A percentile compares a stretch with the other conserved stretches of the same genome.
Evolutionary conservation across 306 rosid species (phyloP).

Genomic region (Sesbania bispinosa): DNA sequence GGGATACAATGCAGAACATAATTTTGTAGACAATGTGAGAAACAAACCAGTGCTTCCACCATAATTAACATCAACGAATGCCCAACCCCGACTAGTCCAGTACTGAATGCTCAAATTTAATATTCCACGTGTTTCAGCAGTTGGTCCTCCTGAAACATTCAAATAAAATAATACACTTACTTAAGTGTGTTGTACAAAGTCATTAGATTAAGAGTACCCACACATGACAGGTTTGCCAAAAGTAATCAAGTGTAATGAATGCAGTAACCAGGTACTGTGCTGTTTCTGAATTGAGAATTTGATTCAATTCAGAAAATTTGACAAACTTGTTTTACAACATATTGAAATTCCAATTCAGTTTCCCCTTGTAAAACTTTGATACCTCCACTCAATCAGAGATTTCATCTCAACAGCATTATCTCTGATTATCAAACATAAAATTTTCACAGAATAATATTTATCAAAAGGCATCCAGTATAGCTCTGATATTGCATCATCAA

Average conservation of each 20-base stretch:
- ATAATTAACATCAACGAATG: slow-evolving; percentile 78
- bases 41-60: slow-evolving; percentile 99
- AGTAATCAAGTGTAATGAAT: slow-evolving; percentile 1
- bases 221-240: background rate
- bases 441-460: background rate
- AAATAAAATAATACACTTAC: background rate
- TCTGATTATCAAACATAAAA: background rate
- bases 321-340: background rate
- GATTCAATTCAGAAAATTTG: background rate
- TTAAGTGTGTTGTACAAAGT: background rate
- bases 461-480: background rate
- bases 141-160: slow-evolving; percentile 86
- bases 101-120: slow-evolving; percentile 76
- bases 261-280: background rate
- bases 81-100: slow-evolving; percentile 99
- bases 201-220: background rate
- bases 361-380: background rate
- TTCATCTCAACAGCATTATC: background rate
- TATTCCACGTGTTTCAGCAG: slow-evolving; percentile 69
- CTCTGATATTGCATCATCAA: too few relatives aligned
- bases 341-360: slow-evolving; percentile 10
- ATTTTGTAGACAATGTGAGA: slow-evolving; percentile 16
- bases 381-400: background rate
- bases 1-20: slow-evolving; percentile 6
- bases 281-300: background rate